Conservation (phyloP, 2,329 filamentous ascomycete species). For the Monilinia vaccinii-corymbosi region DNA sequence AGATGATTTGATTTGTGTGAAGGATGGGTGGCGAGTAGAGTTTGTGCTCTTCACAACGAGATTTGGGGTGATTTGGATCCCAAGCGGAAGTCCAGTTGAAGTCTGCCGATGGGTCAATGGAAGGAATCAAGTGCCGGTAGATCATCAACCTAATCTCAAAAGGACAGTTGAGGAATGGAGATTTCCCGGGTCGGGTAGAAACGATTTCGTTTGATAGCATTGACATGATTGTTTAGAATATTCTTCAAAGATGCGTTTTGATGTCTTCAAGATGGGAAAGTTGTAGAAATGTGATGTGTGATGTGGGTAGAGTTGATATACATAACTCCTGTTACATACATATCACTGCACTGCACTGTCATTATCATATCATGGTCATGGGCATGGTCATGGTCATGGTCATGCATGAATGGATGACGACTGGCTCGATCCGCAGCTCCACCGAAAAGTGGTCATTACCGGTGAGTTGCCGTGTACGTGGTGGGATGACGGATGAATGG, state of each 20-base stretch:
- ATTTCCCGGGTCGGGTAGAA: neutral
- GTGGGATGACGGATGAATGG: constrained; percentile 5
- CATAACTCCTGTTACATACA: neutral
- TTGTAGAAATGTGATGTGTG: neutral
- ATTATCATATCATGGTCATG: neutral
- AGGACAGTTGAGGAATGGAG: constrained; percentile 7
- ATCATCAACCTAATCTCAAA: constrained; percentile 10
- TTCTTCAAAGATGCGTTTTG: too few relatives aligned
- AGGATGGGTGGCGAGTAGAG: constrained; percentile 9
- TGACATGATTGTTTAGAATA: neutral
- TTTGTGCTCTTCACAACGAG: constrained; percentile 4
- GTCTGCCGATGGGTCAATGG: constrained; percentile 5
- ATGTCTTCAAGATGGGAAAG: neutral
- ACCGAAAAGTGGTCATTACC: constrained; percentile 5
- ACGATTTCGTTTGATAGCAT: neutral
- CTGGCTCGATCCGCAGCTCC: constrained; percentile 7
- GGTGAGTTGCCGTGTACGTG: neutral
- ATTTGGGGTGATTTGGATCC: constrained; percentile 7
- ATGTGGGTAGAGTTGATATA: neutral
- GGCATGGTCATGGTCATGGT: neutral
- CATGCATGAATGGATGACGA: constrained; percentile 11
- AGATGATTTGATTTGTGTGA: constrained; percentile 5
- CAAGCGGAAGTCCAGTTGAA: constrained; percentile 8
- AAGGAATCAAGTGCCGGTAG: constrained; percentile 7
- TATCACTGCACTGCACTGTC: neutral